A percentile compares a stretch with the other conserved stretches of the same genome.
phyloP scores from a whole-genome alignment of 306 rosid genomes.

The Prunus dulcis region DNA sequence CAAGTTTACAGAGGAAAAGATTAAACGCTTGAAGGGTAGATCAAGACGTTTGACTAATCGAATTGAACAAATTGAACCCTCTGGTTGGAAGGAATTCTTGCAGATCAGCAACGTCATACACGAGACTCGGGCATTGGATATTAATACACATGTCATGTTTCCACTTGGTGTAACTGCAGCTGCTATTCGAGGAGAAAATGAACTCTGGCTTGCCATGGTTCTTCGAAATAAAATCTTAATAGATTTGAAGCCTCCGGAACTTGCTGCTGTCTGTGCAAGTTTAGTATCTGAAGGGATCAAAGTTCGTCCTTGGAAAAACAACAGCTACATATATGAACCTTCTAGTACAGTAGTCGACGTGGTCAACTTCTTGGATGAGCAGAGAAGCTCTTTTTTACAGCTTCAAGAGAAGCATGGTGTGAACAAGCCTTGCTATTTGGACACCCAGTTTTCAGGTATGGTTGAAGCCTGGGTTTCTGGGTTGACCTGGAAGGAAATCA shows the following conservation, averaged over 20 bases:
- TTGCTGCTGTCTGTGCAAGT: conserved; percentile 79
- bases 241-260: conserved; percentile 73
- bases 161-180: conserved; percentile 95
- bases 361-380: conserved; percentile 55
- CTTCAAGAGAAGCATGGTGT: conserved; percentile 87
- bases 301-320: conserved; percentile 76
- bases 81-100: conserved; percentile 99
- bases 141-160: conserved; percentile 60
- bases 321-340: conserved; percentile 72
- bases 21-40: conserved; percentile 67
- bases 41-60: conserved; percentile 70
- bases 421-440: conserved; percentile 59
- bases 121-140: conserved; percentile 76
- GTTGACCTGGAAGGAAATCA: conserved; percentile 87
- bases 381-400: conserved; percentile 45
- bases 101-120: conserved; percentile 93
- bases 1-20: conserved; percentile 70
- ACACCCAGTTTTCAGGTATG: conserved; percentile 91
- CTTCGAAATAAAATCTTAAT: conserved; percentile 68
- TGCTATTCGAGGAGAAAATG: conserved; percentile 95
- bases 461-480: conserved; percentile 99
- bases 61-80: conserved; percentile 90
- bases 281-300: conserved; percentile 91
- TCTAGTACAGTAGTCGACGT: conserved; percentile 50
- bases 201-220: conserved; percentile 96